Evolutionary conservation across 495 filamentous ascomycete genomes (phyloP).

Genomic region (Trichoderma gamsii): DNA sequence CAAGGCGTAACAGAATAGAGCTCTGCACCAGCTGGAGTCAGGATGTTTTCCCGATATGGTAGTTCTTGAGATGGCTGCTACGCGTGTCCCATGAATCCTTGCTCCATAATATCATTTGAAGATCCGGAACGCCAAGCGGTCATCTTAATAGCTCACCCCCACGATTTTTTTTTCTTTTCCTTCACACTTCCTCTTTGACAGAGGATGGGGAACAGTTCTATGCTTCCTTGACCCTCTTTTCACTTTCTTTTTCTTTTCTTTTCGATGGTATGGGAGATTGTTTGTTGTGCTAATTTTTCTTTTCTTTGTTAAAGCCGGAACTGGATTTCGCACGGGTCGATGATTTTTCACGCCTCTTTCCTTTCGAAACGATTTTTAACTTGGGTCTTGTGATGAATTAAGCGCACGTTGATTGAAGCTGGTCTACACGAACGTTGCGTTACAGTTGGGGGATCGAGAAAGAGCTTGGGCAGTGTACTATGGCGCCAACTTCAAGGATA

Average conservation of each 20-base stretch:
- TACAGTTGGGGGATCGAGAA: background rate
- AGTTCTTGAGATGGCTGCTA: background rate
- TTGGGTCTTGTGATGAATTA: background rate
- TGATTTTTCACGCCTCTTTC: too few relatives aligned
- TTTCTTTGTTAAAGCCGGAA: background rate
- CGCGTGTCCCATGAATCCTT: background rate
- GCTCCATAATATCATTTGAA: background rate
- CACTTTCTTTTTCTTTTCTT: background rate
- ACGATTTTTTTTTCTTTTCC: background rate
- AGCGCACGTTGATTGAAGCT: conserved; percentile 6
- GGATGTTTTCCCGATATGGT: background rate
- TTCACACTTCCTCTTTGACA: background rate
- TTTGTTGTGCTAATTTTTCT: background rate
- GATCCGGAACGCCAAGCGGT: background rate
- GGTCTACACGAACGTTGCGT: background rate
- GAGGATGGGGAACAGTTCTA: background rate
- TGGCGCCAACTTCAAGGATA: background rate
- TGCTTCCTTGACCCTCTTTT: background rate
- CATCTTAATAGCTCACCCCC: background rate
- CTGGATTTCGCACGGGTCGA: too few relatives aligned
- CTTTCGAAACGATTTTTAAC: background rate
- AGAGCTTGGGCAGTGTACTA: background rate
- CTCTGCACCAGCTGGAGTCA: background rate
- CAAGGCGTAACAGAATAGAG: background rate
- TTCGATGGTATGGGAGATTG: background rate